Evolutionary conservation across 202 grass and related monocot species (phyloP).

Genomic region (Schoenoplectus tabernaemontani): DNA sequence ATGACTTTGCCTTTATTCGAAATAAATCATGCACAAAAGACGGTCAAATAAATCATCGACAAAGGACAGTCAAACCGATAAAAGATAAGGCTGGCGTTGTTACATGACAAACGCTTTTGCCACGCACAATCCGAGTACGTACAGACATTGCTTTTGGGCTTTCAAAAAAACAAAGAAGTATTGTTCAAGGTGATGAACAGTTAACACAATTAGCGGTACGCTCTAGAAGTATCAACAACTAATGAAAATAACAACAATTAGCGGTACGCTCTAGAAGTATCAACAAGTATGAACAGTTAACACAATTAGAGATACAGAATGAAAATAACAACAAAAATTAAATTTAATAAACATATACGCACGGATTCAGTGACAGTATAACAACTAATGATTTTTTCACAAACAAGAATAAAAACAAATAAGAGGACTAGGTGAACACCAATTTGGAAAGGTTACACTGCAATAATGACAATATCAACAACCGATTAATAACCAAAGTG

Average conservation of each 20-base stretch:
- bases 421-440: neutral
- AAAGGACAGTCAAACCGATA: slow-evolving; percentile 6
- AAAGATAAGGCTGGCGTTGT: neutral
- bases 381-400: slow-evolving; percentile 16
- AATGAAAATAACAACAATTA: too few relatives aligned
- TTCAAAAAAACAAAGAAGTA: neutral
- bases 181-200: neutral
- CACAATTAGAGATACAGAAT: neutral
- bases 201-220: neutral
- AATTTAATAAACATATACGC: slow-evolving; percentile 1
- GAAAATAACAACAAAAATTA: slow-evolving; percentile 8
- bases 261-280: neutral
- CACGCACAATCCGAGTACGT: neutral
- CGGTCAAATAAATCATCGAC: neutral
- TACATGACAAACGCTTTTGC: neutral
- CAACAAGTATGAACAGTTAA: neutral
- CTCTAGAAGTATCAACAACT: neutral
- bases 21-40: too few relatives aligned
- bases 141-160: neutral
- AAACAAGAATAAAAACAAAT: slow-evolving; percentile 6
- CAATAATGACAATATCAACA: slow-evolving; percentile 1
- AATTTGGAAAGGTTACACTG: neutral
- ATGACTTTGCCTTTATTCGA: too few relatives aligned
- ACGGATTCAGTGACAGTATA: neutral
- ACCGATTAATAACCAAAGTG: slow-evolving; percentile 20